phyloP scores from a whole-genome alignment of 352 stramenopile species.

The Paralagenidium karlingii region DNA sequence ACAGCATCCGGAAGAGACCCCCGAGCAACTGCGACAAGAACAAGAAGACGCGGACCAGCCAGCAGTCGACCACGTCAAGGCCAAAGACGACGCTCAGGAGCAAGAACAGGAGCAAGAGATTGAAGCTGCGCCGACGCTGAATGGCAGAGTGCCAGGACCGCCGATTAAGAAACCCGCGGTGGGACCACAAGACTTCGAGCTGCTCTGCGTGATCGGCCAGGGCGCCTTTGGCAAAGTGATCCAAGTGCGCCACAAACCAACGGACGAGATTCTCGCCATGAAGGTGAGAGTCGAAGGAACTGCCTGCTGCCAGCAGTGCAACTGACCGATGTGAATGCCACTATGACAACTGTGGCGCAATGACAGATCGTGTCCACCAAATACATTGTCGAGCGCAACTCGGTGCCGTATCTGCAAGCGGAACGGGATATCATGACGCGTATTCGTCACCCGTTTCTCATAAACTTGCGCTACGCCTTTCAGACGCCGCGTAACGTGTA shows the following conservation, averaged over 20 bases:
- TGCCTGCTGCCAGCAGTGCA: not conserved
- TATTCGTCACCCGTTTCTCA: conserved; percentile 76
- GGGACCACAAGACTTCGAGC: conserved; percentile 64
- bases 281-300: conserved; percentile 31
- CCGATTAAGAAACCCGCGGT: no score
- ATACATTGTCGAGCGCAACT: conserved; percentile 80
- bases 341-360: not conserved
- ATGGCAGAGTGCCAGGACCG: no score
- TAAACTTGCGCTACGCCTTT: conserved; percentile 69
- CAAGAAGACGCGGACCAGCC: no score
- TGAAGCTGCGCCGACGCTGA: no score
- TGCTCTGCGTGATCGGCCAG: conserved; percentile 76
- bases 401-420: conserved; percentile 56
- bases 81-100: no score
- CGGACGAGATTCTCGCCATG: conserved; percentile 69
- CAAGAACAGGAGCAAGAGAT: no score
- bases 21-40: no score
- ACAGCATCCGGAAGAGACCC: no score
- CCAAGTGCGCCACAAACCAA: conserved; percentile 66
- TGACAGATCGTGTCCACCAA: conserved; percentile 71
- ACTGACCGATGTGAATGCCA: not conserved
- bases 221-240: conserved; percentile 77
- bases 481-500: conserved; percentile 74
- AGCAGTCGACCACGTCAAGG: no score
- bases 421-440: conserved; percentile 83